These are phyloP conservation scores for Effrenium voratum DNA, from an alignment of 73 alveolate genomes.

Conservation along the genomic window DNA sequence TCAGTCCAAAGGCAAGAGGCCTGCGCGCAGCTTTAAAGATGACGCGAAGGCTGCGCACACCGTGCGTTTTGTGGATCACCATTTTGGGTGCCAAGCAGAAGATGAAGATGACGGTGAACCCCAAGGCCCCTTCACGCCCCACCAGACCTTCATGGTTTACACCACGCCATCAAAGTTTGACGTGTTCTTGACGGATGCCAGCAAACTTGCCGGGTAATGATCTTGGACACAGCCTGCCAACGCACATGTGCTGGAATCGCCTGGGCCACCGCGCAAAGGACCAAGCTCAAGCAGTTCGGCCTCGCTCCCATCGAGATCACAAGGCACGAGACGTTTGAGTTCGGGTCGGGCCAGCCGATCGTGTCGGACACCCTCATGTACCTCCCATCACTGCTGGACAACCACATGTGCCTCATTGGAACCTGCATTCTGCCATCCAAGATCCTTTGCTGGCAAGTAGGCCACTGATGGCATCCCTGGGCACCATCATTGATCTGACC, in stretches of 20 bases:
- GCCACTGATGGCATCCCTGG: neutral
- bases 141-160: neutral
- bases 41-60: neutral
- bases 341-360: neutral
- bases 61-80: neutral
- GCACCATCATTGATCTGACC: neutral
- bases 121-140: neutral
- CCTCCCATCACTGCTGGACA: neutral
- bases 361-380: neutral
- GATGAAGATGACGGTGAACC: neutral
- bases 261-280: neutral
- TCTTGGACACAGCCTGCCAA: neutral
- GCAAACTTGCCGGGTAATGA: neutral
- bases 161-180: neutral
- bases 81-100: neutral
- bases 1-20: neutral
- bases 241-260: neutral
- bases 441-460: neutral
- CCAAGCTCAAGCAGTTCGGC: neutral
- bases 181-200: neutral
- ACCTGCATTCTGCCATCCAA: neutral
- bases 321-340: neutral
- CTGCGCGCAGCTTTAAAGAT: neutral
- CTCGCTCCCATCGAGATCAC: neutral
- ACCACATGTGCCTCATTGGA: neutral